Conservation (phyloP, 257 asterid genomes). For the Salvia hispanica region DNA sequence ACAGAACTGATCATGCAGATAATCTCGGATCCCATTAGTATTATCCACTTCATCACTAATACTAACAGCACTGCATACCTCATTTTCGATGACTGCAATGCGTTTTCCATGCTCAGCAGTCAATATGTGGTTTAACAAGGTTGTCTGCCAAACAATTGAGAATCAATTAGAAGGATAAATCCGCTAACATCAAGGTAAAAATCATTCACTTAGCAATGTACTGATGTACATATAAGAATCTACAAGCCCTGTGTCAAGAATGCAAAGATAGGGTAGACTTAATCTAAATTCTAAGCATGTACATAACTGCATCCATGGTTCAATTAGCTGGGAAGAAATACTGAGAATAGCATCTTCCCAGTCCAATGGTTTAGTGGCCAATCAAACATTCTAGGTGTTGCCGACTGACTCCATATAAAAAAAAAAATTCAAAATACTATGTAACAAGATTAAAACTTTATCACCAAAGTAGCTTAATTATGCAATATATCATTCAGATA, state of each 20-base stretch:
- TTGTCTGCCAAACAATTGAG: constrained; percentile 61
- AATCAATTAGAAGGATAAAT: constrained; percentile 20
- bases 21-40: constrained; percentile 10
- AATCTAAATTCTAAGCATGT: not conserved
- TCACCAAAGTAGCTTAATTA: constrained; percentile 13
- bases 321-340: not conserved
- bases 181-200: constrained; percentile 21
- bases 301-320: no score
- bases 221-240: not conserved
- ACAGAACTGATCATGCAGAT: no score
- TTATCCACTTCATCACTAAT: not conserved
- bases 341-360: not conserved
- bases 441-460: constrained; percentile 14
- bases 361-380: not conserved
- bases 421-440: not conserved
- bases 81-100: constrained; percentile 96
- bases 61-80: constrained; percentile 54
- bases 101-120: constrained; percentile 98
- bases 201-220: not conserved
- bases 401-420: not conserved
- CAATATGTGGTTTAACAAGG: constrained; percentile 90
- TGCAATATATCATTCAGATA: not conserved
- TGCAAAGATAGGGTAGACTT: not conserved
- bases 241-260: constrained; percentile 2
- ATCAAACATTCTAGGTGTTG: not conserved